These are phyloP conservation scores for Adansonia gregorii DNA, from an alignment of 441 rosid genomes.

Conservation along the genomic window DNA sequence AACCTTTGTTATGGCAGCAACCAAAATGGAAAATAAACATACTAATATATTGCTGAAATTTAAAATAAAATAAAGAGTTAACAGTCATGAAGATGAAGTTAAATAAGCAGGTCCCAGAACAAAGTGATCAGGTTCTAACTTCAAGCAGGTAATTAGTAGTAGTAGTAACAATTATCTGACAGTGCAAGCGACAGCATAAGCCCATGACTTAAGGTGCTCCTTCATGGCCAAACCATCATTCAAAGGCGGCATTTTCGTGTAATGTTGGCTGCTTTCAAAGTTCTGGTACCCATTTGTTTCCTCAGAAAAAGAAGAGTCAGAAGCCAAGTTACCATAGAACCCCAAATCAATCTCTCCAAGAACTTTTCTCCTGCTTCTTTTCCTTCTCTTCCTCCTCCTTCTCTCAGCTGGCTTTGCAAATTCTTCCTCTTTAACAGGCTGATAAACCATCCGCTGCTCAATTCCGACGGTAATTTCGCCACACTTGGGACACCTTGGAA, in stretches of 20 bases:
- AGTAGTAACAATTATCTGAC: conserved; percentile 35
- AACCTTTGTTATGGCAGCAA: neutral
- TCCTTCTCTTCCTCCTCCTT: conserved; percentile 32
- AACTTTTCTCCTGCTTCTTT: conserved; percentile 37
- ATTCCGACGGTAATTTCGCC: conserved; percentile 25
- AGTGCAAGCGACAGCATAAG: conserved; percentile 57
- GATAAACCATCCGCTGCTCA: neutral
- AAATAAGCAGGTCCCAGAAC: neutral
- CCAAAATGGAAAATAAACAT: neutral
- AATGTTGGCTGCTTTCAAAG: conserved; percentile 9
- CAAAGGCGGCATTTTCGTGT: conserved; percentile 47
- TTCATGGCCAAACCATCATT: conserved; percentile 62
- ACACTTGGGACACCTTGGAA: conserved; percentile 26
- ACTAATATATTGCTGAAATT: neutral
- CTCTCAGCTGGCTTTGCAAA: neutral
- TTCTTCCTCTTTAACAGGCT: neutral
- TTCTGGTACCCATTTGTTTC: conserved; percentile 3
- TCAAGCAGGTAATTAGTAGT: neutral
- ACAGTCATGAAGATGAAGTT: conserved; percentile 7
- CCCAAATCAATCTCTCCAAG: conserved; percentile 40
- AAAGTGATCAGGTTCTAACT: neutral
- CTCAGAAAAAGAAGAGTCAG: conserved; percentile 19
- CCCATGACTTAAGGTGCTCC: conserved; percentile 65
- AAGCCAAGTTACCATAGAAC: conserved; percentile 21
- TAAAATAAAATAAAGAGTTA: neutral